These are phyloP conservation scores for Arthrobotrys pseudoclavata DNA, from an alignment of 2,329 filamentous ascomycete species.

Conservation along the genomic window DNA sequence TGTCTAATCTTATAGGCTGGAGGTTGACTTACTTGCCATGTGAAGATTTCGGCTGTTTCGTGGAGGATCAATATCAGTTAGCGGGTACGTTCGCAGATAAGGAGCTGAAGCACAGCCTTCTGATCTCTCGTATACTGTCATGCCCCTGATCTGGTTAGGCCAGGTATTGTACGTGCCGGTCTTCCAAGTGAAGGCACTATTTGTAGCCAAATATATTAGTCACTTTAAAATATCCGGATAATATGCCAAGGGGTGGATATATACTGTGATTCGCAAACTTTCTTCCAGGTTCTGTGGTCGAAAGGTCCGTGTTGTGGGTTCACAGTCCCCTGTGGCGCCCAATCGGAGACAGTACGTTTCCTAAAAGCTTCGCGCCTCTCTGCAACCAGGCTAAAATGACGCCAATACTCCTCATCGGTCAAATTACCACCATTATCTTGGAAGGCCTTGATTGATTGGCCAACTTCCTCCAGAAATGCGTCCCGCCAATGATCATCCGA, in stretches of 20 bases:
- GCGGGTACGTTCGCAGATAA: conserved; percentile 31
- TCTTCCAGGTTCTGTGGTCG: conserved; percentile 3
- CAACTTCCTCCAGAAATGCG: conserved; percentile 46
- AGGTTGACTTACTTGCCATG: conserved; percentile 35
- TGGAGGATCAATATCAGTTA: conserved; percentile 28
- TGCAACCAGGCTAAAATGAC: conserved; percentile 35
- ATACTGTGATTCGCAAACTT: conserved; percentile 11
- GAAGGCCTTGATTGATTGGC: conserved; percentile 40
- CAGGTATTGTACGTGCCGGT: conserved; percentile 20
- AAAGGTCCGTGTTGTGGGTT: conserved; percentile 39
- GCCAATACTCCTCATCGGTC: conserved; percentile 47
- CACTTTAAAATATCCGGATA: conserved; percentile 12
- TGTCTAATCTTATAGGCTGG: neutral
- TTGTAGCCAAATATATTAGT: conserved; percentile 12
- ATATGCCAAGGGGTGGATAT: too few species aligned
- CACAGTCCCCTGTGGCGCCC: conserved; percentile 14
- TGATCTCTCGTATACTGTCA: conserved; percentile 38
- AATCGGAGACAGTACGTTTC: conserved; percentile 38
- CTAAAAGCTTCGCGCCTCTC: conserved; percentile 26
- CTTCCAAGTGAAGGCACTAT: conserved; percentile 8
- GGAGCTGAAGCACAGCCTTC: conserved; percentile 32
- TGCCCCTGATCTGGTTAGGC: conserved; percentile 37
- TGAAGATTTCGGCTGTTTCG: conserved; percentile 13
- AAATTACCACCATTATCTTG: conserved; percentile 42
- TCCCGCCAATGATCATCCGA: conserved; percentile 30